Conservation (phyloP, 2,329 filamentous ascomycete species). For the Thelonectria rubi region DNA sequence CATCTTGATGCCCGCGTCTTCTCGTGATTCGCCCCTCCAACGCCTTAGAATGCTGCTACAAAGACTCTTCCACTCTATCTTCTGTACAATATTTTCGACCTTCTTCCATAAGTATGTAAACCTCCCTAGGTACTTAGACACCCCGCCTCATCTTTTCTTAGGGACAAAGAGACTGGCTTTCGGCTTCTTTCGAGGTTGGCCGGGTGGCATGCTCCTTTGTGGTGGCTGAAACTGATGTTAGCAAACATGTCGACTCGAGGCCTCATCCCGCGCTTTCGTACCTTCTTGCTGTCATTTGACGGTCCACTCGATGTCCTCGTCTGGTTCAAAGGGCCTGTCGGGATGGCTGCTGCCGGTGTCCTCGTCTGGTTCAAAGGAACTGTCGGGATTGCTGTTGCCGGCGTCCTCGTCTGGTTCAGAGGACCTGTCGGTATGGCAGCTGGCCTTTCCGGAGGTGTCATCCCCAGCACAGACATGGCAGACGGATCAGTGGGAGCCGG, state of each 20-base stretch:
- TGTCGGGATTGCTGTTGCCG: too few species aligned
- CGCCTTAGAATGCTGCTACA: slow-evolving; percentile 33
- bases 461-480: slow-evolving; percentile 61
- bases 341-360: too few species aligned
- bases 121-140: neutral
- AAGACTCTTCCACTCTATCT: slow-evolving; percentile 15
- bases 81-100: slow-evolving; percentile 10
- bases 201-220: slow-evolving; percentile 37
- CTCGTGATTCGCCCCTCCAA: slow-evolving; percentile 24
- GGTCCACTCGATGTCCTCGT: slow-evolving; percentile 37
- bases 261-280: slow-evolving; percentile 15
- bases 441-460: slow-evolving; percentile 57
- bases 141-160: slow-evolving; percentile 44
- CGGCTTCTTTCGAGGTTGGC: slow-evolving; percentile 49
- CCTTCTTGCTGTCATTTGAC: slow-evolving; percentile 34
- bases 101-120: neutral
- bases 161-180: slow-evolving; percentile 58
- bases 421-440: slow-evolving; percentile 41
- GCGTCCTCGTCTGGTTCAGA: slow-evolving; percentile 25
- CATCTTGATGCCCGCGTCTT: neutral
- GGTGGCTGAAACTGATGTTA: slow-evolving; percentile 29
- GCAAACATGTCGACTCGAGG: slow-evolving; percentile 13
- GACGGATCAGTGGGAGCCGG: slow-evolving; percentile 59
- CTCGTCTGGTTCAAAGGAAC: slow-evolving; percentile 24
- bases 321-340: slow-evolving; percentile 26